Base-by-base conservation (phyloP, 306 rosid genomes). In the Ceratonia siliqua region DNA sequence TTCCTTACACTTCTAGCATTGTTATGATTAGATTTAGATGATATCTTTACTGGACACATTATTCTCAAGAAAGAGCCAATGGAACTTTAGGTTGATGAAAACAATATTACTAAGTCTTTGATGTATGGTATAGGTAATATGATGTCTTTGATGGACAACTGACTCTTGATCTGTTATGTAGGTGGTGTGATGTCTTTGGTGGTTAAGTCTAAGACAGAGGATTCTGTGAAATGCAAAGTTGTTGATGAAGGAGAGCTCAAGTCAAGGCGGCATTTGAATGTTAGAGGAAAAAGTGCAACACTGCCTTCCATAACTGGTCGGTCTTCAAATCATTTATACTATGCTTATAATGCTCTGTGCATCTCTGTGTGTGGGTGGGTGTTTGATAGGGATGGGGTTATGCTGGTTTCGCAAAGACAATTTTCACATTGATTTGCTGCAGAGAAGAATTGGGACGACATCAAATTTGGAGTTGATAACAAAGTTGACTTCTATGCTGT, bases 391-490 rank as follows among this genome's bases (percentile, higher is more conserved):
- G n/a, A n/a, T n/a, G n/a, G n/a, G n/a, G n/a, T n/a, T n/a, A n/a
- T n/a, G n/a, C n/a, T n/a, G n/a, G n/a, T n/a, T n/a, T n/a, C n/a
- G n/a, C n/a, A n/a, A n/a, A n/a, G 13, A 35, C 8, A 73, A 33
- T n/a, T 50, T 13, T 85, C 43, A 8, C 62, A 11, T 74, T 83
- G 42, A 55, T 75, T 76, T 90, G 8, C 50, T 88, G 82, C 99
- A 90, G 99, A 94, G 79, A 94, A 94, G 94, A 98, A 94, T 77
- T 94, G 99, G 99, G 99, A 94, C 62, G 99, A 94, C 79, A 94
- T 94, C 77, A 89, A 94, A 85, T 94, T 94, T 76, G 99, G 99
- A 83, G 98, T 92, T 41, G 99, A 94, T 71, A 94, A 94, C 86
- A 45, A 86, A 89, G 97, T 94, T 79, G 99, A 94, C 77, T 94